Evolutionary conservation across 140 eudicot genomes (phyloP), one percentile per base, ranked within the genome.

Genomic region (Senecio squalidus): DNA sequence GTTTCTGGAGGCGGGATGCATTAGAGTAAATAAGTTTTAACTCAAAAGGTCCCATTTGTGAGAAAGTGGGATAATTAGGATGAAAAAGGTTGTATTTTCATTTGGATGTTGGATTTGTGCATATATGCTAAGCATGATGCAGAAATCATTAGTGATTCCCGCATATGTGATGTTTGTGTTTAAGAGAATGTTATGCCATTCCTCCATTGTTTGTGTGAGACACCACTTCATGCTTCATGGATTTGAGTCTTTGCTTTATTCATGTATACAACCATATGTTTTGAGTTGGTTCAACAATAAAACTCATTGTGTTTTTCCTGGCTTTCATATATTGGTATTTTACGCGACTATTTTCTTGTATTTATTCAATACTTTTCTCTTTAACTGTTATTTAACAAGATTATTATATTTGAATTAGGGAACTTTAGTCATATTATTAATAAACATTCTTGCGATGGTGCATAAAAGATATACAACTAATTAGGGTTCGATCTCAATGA

Each of bases 121-220:
- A 64, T 72, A 72, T 72, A 64, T 72, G 77, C 77, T 34, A 72
- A 72, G 77, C 72, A 72, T 72, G 77, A 47, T 72, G 77, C 77
- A 64, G 61, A 72, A 72, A 38, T 72, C 67, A 64, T 64, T 36
- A 51, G 36, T 72, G 77, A 72, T 72, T 72, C 72, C 64, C 64
- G 77, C 77, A 64, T 72, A 56, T 64, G 67, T 72, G 67, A 72
- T 66, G 77, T 72, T 63, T 64, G 72, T 72, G 77, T 57, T 56
- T 55, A 56, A 72, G 72, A 64, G 77, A 72, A 72, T 72, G 77
- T 64, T 72, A 72, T 72, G 72, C 46, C 72, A 64, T 72, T 72
- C 71, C 72, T 72, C 72, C 77, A 72, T 64, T 72, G 56, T 64
- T 64, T 72, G 62, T 55, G 72, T 72, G 76, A 70, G 76, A 70